Evolutionary conservation across 495 filamentous ascomycete species (phyloP).

Genomic region (Hypoxylon subgilvum): DNA sequence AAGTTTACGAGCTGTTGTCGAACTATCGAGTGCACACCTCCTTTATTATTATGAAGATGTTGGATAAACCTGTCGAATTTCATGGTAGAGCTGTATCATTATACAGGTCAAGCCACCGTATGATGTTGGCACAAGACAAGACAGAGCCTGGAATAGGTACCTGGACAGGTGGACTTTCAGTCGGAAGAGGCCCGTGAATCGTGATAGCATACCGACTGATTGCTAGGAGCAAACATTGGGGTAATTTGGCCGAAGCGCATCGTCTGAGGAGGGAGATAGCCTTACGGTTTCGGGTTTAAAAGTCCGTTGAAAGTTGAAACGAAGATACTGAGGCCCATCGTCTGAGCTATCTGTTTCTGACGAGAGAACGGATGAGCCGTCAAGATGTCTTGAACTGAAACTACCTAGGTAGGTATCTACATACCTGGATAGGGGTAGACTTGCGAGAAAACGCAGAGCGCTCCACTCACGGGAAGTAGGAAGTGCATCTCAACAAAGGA

Average conservation of each 20-base stretch:
- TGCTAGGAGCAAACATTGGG: conserved; percentile 13
- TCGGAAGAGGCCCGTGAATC: too few relatives aligned
- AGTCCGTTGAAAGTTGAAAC: not conserved
- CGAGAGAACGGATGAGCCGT: not conserved
- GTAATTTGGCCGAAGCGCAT: conserved; percentile 13
- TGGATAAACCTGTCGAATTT: too few relatives aligned
- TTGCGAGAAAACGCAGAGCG: not conserved
- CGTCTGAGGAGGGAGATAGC: too few relatives aligned
- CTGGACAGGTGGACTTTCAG: too few relatives aligned
- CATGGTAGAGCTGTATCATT: too few relatives aligned
- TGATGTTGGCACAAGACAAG: too few relatives aligned
- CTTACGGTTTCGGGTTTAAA: too few relatives aligned
- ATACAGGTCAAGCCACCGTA: not conserved
- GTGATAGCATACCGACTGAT: not conserved
- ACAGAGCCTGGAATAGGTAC: not conserved
- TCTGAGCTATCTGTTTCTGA: too few relatives aligned
- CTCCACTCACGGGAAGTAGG: not conserved
- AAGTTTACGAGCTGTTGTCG: not conserved
- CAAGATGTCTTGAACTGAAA: not conserved
- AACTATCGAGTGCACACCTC: not conserved
- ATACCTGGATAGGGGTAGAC: conserved; percentile 1
- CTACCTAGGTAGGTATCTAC: not conserved
- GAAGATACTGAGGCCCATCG: not conserved
- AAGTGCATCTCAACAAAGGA: conserved; percentile 10
- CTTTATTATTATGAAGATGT: not conserved